These are phyloP conservation scores for Lactarius sanguifluus DNA, from an alignment of 768 basidiomycete genomes.

Conservation along the genomic window DNA sequence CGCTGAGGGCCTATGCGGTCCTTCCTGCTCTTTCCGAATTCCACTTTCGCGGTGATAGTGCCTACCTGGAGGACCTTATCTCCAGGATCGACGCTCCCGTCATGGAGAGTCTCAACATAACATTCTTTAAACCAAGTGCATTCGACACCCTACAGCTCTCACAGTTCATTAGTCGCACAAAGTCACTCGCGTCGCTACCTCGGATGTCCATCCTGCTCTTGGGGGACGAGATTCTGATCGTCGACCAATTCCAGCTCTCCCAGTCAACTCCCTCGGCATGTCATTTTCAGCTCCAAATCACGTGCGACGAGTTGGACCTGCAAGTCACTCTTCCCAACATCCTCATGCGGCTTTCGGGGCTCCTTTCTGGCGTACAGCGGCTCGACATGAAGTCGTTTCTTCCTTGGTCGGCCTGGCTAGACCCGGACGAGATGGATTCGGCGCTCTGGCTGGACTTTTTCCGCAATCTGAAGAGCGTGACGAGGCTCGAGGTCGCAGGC, in stretches of 20 bases:
- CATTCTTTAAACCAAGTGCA: neutral
- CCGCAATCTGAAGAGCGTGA: neutral
- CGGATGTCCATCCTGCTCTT: slow-evolving; percentile 1
- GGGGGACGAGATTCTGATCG: slow-evolving; percentile 5
- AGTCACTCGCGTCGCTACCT: neutral
- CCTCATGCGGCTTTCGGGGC: neutral
- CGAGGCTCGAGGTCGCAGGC: neutral
- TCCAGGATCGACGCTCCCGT: slow-evolving; percentile 2
- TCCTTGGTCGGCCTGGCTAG: neutral
- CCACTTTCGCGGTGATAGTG: neutral
- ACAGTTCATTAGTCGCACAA: slow-evolving; percentile 10
- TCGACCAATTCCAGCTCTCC: neutral
- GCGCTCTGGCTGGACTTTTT: slow-evolving; percentile 4
- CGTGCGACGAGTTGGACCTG: neutral
- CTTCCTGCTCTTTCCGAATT: slow-evolving; percentile 11
- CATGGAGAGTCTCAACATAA: neutral
- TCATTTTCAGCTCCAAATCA: neutral
- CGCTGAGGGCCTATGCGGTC: neutral
- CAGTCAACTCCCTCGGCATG: neutral
- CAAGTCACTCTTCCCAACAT: neutral
- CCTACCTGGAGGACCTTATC: slow-evolving; percentile 6
- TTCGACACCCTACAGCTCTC: slow-evolving; percentile 7
- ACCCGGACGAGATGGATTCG: neutral
- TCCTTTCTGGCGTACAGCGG: neutral
- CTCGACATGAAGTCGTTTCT: neutral